Evolutionary conservation across 208 protist genomes (phyloP).

Genomic region (Leishmania amazonensis): DNA sequence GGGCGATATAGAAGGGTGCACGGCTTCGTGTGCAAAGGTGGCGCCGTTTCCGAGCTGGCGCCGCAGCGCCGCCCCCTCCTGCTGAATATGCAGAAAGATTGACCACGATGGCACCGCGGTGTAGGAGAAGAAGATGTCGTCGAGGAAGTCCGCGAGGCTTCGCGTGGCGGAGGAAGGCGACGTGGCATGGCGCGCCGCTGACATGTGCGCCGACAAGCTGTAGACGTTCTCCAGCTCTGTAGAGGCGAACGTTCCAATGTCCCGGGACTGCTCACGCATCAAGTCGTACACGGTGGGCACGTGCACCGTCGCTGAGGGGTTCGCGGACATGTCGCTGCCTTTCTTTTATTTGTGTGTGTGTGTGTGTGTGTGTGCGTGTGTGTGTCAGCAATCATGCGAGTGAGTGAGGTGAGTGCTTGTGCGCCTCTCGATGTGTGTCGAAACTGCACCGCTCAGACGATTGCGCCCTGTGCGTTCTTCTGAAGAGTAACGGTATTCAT

Average conservation of each 20-base stretch:
- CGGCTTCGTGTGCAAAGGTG: constrained; percentile 44
- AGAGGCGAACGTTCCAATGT: constrained; percentile 10
- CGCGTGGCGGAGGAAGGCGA: constrained; percentile 25
- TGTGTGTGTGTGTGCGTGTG: not conserved
- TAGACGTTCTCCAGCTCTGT: constrained; percentile 5
- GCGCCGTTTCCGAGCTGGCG: constrained; percentile 46
- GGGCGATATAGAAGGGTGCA: constrained; percentile 49
- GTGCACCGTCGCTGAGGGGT: not conserved
- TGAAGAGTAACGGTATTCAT: not conserved
- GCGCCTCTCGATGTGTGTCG: not conserved
- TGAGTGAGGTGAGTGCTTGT: not conserved
- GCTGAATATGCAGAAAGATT: constrained; percentile 48
- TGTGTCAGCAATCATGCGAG: not conserved
- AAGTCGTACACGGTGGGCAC: constrained; percentile 21
- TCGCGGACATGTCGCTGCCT: not conserved
- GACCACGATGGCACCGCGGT: constrained; percentile 48
- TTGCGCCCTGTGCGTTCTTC: not conserved
- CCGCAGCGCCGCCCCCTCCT: constrained; percentile 38
- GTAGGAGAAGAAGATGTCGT: constrained; percentile 71
- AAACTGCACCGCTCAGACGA: not conserved
- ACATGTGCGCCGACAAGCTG: not conserved
- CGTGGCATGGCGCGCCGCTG: not conserved
- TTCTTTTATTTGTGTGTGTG: not conserved
- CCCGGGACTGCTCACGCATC: not conserved
- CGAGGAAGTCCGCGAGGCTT: constrained; percentile 30